Conservation (phyloP, 495 filamentous ascomycete species). For the Neurospora sublineolata region DNA sequence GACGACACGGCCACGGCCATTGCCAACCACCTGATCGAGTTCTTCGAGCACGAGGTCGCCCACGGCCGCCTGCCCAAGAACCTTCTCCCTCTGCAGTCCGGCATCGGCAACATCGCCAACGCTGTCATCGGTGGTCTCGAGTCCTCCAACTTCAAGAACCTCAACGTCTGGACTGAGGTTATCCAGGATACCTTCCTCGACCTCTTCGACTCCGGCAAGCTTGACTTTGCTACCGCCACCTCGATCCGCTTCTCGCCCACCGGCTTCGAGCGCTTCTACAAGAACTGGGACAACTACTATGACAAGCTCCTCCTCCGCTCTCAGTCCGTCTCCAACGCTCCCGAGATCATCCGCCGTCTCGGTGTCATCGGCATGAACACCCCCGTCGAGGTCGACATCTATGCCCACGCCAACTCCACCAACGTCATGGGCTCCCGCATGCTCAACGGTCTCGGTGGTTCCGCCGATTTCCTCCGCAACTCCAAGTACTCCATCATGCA, state of each 20-base stretch:
- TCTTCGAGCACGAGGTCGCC: constrained; percentile 67
- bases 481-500: constrained; percentile 92
- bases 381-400: constrained; percentile 87
- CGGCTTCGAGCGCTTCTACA: constrained; percentile 87
- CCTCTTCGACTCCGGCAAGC: constrained; percentile 79
- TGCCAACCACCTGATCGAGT: constrained; percentile 73
- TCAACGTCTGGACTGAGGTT: constrained; percentile 90
- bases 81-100: constrained; percentile 75
- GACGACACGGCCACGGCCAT: constrained; percentile 64
- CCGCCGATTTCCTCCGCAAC: constrained; percentile 75
- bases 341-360: constrained; percentile 82
- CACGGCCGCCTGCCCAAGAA: constrained; percentile 66
- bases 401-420: constrained; percentile 86
- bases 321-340: constrained; percentile 84
- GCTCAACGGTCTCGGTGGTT: constrained; percentile 84
- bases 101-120: constrained; percentile 92
- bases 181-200: constrained; percentile 91
- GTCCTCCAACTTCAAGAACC: constrained; percentile 73
- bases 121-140: constrained; percentile 79
- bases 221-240: constrained; percentile 87
- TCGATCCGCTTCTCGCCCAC: constrained; percentile 86
- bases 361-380: constrained; percentile 95
- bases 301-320: constrained; percentile 78
- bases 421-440: constrained; percentile 86
- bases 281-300: constrained; percentile 68